Percentiles rank a stretch among this genome's conserved stretches.
Evolutionary conservation across 441 rosid species (phyloP).

Genomic region (Mallotus repandus): DNA sequence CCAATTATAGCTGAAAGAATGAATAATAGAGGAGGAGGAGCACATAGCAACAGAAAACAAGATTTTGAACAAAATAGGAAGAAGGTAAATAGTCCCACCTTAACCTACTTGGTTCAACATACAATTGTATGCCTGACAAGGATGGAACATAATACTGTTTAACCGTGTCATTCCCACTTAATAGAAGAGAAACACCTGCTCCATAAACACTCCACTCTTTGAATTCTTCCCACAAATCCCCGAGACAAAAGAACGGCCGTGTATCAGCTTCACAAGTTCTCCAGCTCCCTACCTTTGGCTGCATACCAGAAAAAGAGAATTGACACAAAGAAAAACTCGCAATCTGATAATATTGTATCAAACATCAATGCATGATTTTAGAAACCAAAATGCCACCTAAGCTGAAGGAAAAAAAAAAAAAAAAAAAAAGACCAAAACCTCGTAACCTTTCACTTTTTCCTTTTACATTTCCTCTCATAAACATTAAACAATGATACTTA

Average conservation of each 20-base stretch:
- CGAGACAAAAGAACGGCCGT: conserved; percentile 52
- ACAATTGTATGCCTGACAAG: conserved; percentile 79
- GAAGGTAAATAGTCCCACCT: conserved; percentile 39
- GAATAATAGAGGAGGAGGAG: neutral
- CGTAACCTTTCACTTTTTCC: neutral
- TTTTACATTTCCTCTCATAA: neutral
- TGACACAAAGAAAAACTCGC: neutral
- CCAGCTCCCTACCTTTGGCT: conserved; percentile 46
- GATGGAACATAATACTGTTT: conserved; percentile 82
- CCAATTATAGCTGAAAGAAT: no score
- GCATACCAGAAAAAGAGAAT: conserved; percentile 15
- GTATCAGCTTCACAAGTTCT: conserved; percentile 33
- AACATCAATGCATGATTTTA: no score
- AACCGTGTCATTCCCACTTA: conserved; percentile 55
- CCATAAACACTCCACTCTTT: conserved; percentile 85
- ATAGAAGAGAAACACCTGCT: conserved; percentile 66
- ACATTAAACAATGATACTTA: neutral
- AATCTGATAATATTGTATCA: no score
- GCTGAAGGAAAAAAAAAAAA: no score
- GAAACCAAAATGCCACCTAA: neutral
- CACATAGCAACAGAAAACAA: neutral
- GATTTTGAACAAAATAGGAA: conserved; percentile 12
- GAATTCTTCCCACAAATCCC: conserved; percentile 75
- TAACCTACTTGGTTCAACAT: conserved; percentile 44
- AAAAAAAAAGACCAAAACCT: neutral